These are phyloP conservation scores for Umbelopsis sp. DNA, from an alignment of 192 early-diverging fungal genomes.

Conservation along the genomic window DNA sequence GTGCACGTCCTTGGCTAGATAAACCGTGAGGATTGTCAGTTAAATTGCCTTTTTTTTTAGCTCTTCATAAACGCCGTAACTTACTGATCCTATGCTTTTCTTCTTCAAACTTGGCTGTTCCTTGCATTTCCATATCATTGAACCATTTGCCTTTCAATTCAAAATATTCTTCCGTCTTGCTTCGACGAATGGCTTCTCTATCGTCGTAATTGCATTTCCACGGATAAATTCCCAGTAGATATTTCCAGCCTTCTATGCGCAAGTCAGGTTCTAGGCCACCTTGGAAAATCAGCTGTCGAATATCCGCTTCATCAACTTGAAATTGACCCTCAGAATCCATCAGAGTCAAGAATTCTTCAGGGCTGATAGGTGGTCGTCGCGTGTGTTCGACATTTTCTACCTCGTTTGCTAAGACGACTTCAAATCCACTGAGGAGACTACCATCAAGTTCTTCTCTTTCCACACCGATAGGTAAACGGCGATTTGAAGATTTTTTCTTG, in stretches of 20 bases:
- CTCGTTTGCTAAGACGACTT: conserved; percentile 7
- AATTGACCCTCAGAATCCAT: conserved; percentile 64
- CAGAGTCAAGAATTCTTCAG: conserved; percentile 71
- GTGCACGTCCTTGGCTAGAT: conserved; percentile 90
- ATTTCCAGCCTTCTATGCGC: conserved; percentile 91
- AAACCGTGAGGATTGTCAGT: no score
- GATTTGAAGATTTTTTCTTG: conserved; percentile 32
- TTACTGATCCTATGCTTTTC: conserved; percentile 65
- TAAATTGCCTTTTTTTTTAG: background rate
- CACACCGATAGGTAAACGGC: background rate
- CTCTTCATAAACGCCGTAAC: background rate
- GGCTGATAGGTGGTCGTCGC: conserved; percentile 54
- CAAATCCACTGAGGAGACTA: conserved; percentile 3
- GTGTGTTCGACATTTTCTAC: conserved; percentile 30
- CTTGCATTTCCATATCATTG: conserved; percentile 58
- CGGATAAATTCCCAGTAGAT: conserved; percentile 80
- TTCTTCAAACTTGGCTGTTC: conserved; percentile 60
- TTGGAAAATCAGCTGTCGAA: conserved; percentile 65
- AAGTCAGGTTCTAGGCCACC: conserved; percentile 85
- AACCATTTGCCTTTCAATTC: conserved; percentile 73
- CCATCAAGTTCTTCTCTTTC: conserved; percentile 22
- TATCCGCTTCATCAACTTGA: conserved; percentile 45
- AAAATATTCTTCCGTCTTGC: conserved; percentile 67
- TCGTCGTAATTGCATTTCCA: conserved; percentile 83
- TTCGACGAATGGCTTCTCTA: conserved; percentile 62